Evolutionary conservation across 2,329 filamentous ascomycete genomes (phyloP).

Genomic region (Fusarium xyrophilum): DNA sequence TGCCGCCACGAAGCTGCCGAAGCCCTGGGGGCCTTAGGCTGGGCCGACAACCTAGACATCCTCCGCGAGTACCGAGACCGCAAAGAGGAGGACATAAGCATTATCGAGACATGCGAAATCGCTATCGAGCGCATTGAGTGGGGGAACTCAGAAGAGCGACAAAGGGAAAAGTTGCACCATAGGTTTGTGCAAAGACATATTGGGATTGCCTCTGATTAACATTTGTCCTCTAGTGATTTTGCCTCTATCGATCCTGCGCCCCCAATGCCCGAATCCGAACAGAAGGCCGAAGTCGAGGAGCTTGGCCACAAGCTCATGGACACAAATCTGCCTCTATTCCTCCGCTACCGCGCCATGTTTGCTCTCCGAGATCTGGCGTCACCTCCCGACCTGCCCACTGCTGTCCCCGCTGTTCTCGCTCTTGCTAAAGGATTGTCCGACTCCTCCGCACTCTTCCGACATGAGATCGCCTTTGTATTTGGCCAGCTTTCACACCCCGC

Average conservation of each 20-base stretch:
- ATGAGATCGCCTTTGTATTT: slow-evolving; percentile 98
- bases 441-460: slow-evolving; percentile 89
- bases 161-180: slow-evolving; percentile 77
- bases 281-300: slow-evolving; percentile 76
- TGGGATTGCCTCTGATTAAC: slow-evolving; percentile 41
- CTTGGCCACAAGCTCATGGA: slow-evolving; percentile 82
- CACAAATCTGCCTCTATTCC: slow-evolving; percentile 79
- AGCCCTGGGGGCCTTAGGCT: slow-evolving; percentile 86
- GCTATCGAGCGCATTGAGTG: slow-evolving; percentile 93
- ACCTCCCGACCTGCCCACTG: slow-evolving; percentile 88
- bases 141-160: slow-evolving; percentile 78
- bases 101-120: slow-evolving; percentile 97
- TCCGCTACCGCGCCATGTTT: slow-evolving; percentile 98
- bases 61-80: slow-evolving; percentile 78
- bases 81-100: slow-evolving; percentile 75
- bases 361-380: slow-evolving; percentile 93
- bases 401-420: slow-evolving; percentile 83
- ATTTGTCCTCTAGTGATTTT: slow-evolving; percentile 73
- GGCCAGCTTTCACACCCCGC: slow-evolving; percentile 95
- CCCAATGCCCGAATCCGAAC: slow-evolving; percentile 74
- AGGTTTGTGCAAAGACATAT: slow-evolving; percentile 63
- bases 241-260: slow-evolving; percentile 95
- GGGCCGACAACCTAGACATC: slow-evolving; percentile 74
- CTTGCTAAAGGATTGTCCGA: slow-evolving; percentile 87
- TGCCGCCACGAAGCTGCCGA: slow-evolving; percentile 96